Evolutionary conservation across 2,329 filamentous ascomycete species (phyloP).

Genomic region (Fusarium chlamydosporum): DNA sequence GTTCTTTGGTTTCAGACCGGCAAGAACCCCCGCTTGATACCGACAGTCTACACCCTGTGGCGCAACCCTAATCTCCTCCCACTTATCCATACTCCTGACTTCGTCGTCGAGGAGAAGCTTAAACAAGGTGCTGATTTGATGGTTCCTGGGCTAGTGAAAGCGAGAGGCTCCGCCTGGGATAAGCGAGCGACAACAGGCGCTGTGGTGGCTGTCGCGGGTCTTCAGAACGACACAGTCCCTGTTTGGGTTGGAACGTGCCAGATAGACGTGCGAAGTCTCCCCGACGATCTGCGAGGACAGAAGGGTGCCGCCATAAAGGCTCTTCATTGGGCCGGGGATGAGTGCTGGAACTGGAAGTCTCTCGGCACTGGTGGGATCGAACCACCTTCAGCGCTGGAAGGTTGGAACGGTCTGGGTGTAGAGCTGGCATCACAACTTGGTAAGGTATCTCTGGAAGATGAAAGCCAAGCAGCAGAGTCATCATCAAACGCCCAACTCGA

Average conservation of each 20-base stretch:
- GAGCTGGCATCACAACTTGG: neutral
- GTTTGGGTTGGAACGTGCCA: slow-evolving; percentile 44
- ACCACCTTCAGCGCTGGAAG: slow-evolving; percentile 34
- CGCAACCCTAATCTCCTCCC: slow-evolving; percentile 43
- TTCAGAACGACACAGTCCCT: slow-evolving; percentile 41
- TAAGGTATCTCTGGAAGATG: slow-evolving; percentile 11
- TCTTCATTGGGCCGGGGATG: slow-evolving; percentile 45
- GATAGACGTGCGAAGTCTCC: slow-evolving; percentile 31
- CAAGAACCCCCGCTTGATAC: slow-evolving; percentile 44
- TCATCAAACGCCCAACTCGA: neutral
- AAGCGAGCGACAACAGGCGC: slow-evolving; percentile 35
- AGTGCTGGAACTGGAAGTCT: slow-evolving; percentile 45
- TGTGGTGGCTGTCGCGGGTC: slow-evolving; percentile 46
- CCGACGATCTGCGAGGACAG: slow-evolving; percentile 35
- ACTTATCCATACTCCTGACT: slow-evolving; percentile 44
- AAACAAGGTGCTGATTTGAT: slow-evolving; percentile 44
- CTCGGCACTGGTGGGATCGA: slow-evolving; percentile 44
- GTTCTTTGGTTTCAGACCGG: slow-evolving; percentile 47
- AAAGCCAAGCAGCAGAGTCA: neutral
- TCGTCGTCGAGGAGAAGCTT: slow-evolving; percentile 46
- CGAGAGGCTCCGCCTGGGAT: slow-evolving; percentile 34
- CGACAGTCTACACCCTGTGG: slow-evolving; percentile 46
- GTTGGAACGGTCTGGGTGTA: slow-evolving; percentile 34
- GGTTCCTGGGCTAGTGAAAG: slow-evolving; percentile 44
- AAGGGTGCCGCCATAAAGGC: slow-evolving; percentile 44